phyloP scores from a whole-genome alignment of 2,329 filamentous ascomycete species.

The Penicillium sp. region DNA sequence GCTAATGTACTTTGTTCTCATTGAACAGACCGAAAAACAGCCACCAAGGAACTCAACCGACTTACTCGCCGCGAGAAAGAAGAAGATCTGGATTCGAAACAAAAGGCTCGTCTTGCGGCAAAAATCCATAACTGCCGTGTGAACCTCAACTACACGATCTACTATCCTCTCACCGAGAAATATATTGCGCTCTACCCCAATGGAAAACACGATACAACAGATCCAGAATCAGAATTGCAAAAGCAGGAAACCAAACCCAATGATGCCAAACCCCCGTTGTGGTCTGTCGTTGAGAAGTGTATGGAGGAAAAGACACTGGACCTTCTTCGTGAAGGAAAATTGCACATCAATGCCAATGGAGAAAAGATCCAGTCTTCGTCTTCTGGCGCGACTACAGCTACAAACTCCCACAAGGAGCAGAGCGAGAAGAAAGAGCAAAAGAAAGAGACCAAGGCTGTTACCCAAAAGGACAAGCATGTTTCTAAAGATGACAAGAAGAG shows the following conservation, averaged over 20 bases:
- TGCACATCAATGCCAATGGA: slow-evolving; percentile 27
- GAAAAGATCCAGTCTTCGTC: slow-evolving; percentile 4
- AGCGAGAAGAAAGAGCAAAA: slow-evolving; percentile 7
- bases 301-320: slow-evolving; percentile 45
- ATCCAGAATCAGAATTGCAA: slow-evolving; percentile 15
- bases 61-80: slow-evolving; percentile 41
- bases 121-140: slow-evolving; percentile 52
- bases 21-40: slow-evolving; percentile 41
- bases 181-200: slow-evolving; percentile 57
- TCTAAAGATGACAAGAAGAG: slow-evolving; percentile 9
- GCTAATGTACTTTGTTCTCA: slow-evolving; percentile 7
- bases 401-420: slow-evolving; percentile 10
- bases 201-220: slow-evolving; percentile 21
- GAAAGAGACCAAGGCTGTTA: not conserved
- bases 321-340: slow-evolving; percentile 41
- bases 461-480: not conserved
- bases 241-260: slow-evolving; percentile 17
- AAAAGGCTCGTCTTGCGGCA: slow-evolving; percentile 27
- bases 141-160: slow-evolving; percentile 62
- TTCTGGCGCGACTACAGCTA: not conserved
- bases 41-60: slow-evolving; percentile 39
- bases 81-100: slow-evolving; percentile 24
- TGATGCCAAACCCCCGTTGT: slow-evolving; percentile 40
- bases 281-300: slow-evolving; percentile 44
- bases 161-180: slow-evolving; percentile 58